Evolutionary conservation across 306 rosid species (phyloP).

Genomic region (Cucumis hystrix): DNA sequence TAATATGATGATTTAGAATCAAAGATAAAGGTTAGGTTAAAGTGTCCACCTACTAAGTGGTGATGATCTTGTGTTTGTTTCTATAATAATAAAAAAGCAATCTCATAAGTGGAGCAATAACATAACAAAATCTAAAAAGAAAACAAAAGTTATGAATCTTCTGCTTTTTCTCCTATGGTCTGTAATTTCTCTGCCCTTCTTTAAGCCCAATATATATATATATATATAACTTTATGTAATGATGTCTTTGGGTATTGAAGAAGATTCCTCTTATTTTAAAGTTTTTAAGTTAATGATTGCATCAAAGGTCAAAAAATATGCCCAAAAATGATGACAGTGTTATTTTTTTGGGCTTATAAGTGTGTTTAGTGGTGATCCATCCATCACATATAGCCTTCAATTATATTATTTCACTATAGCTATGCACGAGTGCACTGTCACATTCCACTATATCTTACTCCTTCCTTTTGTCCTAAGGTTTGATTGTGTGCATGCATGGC

Average conservation of each 20-base stretch:
- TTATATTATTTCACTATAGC: neutral
- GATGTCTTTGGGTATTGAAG: conserved; percentile 1
- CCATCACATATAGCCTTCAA: neutral
- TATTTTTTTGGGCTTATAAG: neutral
- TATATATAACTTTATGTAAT: neutral
- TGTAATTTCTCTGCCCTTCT: conserved; percentile 5
- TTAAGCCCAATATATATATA: neutral
- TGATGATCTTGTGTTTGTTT: neutral
- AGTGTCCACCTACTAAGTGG: neutral
- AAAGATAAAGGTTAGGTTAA: neutral
- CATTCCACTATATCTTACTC: neutral
- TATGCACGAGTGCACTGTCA: neutral
- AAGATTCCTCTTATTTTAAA: conserved; percentile 6
- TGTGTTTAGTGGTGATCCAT: neutral
- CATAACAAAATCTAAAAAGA: neutral
- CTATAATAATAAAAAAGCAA: neutral
- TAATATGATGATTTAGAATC: neutral
- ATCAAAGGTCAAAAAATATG: neutral
- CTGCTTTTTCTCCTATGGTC: conserved; percentile 7
- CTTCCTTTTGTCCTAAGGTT: neutral
- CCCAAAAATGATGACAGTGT: neutral
- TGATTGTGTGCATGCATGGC: neutral
- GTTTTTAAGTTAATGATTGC: neutral
- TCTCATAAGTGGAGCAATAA: neutral
- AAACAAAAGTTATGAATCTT: conserved; percentile 4